These are phyloP conservation scores for Alternaria dauci DNA, from an alignment of 2,329 filamentous ascomycete species.

Conservation along the genomic window DNA sequence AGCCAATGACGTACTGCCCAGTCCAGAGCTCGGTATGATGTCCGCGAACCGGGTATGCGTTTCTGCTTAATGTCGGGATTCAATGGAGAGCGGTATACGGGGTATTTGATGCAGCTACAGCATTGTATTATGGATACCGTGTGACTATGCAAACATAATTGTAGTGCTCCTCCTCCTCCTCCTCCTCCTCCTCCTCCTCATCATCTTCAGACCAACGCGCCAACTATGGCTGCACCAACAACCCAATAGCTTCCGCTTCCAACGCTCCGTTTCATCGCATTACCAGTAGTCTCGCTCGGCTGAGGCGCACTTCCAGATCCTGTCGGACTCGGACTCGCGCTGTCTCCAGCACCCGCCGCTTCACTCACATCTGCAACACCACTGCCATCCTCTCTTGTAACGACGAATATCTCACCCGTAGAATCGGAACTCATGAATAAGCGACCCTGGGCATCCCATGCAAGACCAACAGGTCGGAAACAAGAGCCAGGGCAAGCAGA, in stretches of 20 bases:
- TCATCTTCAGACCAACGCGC: slow-evolving; percentile 11
- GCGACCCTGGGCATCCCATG: slow-evolving; percentile 60
- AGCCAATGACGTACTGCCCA: slow-evolving; percentile 5
- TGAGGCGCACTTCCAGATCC: slow-evolving; percentile 16
- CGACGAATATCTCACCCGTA: slow-evolving; percentile 72
- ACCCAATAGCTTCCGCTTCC: slow-evolving; percentile 17
- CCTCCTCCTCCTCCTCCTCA: too few species aligned
- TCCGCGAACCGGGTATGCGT: background rate
- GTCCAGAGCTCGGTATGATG: background rate
- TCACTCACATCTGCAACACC: slow-evolving; percentile 36
- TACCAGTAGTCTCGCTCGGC: slow-evolving; percentile 10
- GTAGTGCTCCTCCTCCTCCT: background rate
- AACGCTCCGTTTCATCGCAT: slow-evolving; percentile 4
- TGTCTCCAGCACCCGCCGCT: slow-evolving; percentile 23
- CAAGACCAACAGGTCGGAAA: slow-evolving; percentile 70
- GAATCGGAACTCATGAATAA: slow-evolving; percentile 70
- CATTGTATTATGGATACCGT: background rate
- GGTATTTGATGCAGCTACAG: background rate
- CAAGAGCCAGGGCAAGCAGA: slow-evolving; percentile 64
- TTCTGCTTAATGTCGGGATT: background rate
- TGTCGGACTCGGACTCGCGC: slow-evolving; percentile 21
- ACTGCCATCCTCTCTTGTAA: slow-evolving; percentile 45
- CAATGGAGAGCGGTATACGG: background rate
- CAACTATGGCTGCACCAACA: slow-evolving; percentile 12
- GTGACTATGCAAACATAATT: background rate